Conservation (phyloP, 306 rosid species). For the cucumber (Cucumis sativus) region DNA sequence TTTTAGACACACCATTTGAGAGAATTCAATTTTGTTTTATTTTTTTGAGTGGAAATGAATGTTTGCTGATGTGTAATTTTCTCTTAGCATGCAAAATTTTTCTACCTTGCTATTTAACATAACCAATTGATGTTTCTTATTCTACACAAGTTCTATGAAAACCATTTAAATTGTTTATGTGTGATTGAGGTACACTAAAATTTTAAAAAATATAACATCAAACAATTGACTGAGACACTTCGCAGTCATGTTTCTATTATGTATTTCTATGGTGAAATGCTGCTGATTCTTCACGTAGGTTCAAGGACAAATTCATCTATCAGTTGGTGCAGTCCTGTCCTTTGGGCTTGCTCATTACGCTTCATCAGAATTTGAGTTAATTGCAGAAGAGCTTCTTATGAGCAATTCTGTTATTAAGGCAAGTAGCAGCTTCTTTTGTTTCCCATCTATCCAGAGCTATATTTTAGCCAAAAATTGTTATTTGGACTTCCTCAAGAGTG, state of each 20-base stretch:
- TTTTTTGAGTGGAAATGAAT: not conserved
- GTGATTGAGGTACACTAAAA: not conserved
- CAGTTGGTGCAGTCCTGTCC: constrained; percentile 57
- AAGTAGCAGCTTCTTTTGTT: constrained; percentile 16
- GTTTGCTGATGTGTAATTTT: not conserved
- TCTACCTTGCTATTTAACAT: not conserved
- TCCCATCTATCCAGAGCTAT: not conserved
- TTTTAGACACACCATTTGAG: not conserved
- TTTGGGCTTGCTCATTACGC: constrained; percentile 90
- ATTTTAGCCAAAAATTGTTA: not conserved
- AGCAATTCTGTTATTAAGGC: constrained; percentile 85
- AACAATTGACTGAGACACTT: not conserved
- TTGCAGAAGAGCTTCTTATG: constrained; percentile 99
- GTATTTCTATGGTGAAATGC: not conserved
- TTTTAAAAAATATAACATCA: not conserved
- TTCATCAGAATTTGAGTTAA: constrained; percentile 85
- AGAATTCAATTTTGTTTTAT: not conserved
- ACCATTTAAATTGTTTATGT: not conserved
- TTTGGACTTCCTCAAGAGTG: not conserved
- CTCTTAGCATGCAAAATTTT: not conserved
- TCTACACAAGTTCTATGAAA: not conserved
- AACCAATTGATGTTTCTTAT: not conserved
- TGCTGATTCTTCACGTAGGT: constrained; percentile 37
- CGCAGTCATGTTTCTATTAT: not conserved
- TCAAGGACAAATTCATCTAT: constrained; percentile 74